Conservation (phyloP, 2,329 filamentous ascomycete genomes). For the Podosphaera leucotricha region DNA sequence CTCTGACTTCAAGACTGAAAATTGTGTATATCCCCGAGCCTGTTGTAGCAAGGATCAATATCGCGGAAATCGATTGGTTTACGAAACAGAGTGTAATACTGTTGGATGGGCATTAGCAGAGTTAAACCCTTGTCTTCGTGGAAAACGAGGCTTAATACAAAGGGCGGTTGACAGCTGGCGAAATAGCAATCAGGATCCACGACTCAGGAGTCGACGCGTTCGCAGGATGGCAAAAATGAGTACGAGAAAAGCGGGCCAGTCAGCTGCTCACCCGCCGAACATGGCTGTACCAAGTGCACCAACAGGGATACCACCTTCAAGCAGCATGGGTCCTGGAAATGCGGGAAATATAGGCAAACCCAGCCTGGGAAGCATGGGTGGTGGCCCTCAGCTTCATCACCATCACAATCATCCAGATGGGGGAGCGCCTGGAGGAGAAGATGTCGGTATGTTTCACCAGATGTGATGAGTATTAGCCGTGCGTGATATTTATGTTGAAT, state of each 20-base stretch:
- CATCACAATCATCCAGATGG: constrained; percentile 51
- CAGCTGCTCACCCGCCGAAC: constrained; percentile 29
- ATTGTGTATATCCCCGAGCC: constrained; percentile 90
- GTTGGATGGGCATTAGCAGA: constrained; percentile 98
- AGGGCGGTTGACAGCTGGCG: constrained; percentile 95
- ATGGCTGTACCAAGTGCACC: constrained; percentile 45
- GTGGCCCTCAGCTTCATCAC: constrained; percentile 39
- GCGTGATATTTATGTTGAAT: constrained; percentile 22
- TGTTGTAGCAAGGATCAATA: constrained; percentile 93
- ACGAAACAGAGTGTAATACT: constrained; percentile 96
- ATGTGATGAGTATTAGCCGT: constrained; percentile 29
- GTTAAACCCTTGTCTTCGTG: constrained; percentile 70
- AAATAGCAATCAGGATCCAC: constrained; percentile 93
- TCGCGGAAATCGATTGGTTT: constrained; percentile 80
- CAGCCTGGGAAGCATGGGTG: constrained; percentile 42
- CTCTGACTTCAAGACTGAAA: constrained; percentile 86
- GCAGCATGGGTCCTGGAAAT: constrained; percentile 34
- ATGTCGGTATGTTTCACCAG: constrained; percentile 91
- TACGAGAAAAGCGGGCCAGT: constrained; percentile 50
- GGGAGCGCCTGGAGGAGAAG: constrained; percentile 41
- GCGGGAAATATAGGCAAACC: constrained; percentile 37
- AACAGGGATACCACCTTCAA: constrained; percentile 36
- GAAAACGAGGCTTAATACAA: constrained; percentile 89
- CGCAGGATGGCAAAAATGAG: constrained; percentile 92
- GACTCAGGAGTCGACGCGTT: constrained; percentile 73